Evolutionary conservation across 75 land plant genomes (phyloP), one percentile per base, ranked within the genome.

Genomic region (Selaginella moellendorffii): DNA sequence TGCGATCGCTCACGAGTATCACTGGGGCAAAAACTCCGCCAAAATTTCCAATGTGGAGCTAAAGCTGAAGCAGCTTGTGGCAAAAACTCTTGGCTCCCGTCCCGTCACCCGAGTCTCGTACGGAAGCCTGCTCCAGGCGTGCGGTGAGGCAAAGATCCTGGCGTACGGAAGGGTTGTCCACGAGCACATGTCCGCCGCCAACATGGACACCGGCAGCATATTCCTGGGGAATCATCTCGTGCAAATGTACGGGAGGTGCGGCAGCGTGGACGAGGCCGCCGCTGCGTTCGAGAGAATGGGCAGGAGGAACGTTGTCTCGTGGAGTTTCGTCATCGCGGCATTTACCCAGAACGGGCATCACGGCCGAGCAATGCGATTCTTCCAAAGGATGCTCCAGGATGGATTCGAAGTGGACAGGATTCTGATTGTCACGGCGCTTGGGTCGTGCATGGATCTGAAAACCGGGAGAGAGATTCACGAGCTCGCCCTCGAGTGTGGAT

Each of bases 391-490:
- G 46, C 46, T 36, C 14, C 10, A 5, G 46, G 46, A 36, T 36
- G 46, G 14, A 14, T 5, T 36, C 10, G 46, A 36, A 5, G 46
- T 36, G 5, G 10, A 14, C 14, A 14, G 46, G 46, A 36, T 36
- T 36, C 46, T 36, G 0, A 14, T 80, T 24, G 68, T 65, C 0
- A 68, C 76, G 28, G 53, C 69, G 19, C 68, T 80, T 62, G 79
- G 76, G 27, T 72, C 72, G 64, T 29, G 72, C 54, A 78, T 76
- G 19, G 79, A 76, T 20, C 31, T 80, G 25, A 70, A 73, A 54
- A 68, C 64, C 20, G 82, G 79, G 0, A 26, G 20, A 1, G 68
- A 76, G 79, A 66, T 80, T 25, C 75, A 80, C 36, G 25, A 24
- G 28, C 65, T 60, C 31, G 71, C 58, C 2, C 25, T 42, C n/a